Evolutionary conservation across 192 early-diverging fungal genomes (phyloP), one percentile per base, ranked within the genome.

Genomic region (Diversispora epigaea): DNA sequence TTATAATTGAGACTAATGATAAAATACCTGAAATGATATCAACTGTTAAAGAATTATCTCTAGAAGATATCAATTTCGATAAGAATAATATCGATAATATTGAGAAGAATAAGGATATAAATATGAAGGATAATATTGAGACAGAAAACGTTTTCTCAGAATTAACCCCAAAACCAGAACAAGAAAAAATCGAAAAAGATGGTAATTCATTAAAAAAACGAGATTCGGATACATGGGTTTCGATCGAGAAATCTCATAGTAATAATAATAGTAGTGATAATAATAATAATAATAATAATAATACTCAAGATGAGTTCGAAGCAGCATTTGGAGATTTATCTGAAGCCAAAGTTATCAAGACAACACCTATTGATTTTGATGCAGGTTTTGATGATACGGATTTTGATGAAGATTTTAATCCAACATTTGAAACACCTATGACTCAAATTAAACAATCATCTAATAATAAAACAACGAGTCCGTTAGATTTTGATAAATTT

Each of bases 331-430:
- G 19, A 43, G 72, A 50, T 47, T 46, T 74, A 49, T 39, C 60
- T 14, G 72, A 60, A 63, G 72, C 72, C 3, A 60, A 60, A 62
- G 60, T 74, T 22, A 50, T 22, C 3, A 60, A 60, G n/a, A 44
- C 68, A 17, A 21, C 61, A 43, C 72, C 72, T 40, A 74, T 74
- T 17, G 45, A 74, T 4, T 74, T 74, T 55, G 72, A 74, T 47
- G 44, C 72, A 4, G 52, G 22, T 11, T 47, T 62, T 45, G 56
- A 62, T 63, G 72, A 74, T 21, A 25, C n/a, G 10, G 60, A 74
- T 47, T 74, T 74, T 50, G 58, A 74, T 3, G 61, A 62, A 8
- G 60, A 74, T 22, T 22, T 63, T 62, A 63, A 63, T 74, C 32
- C 47, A 25, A 74, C 72, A 3, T 74, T 74, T 52, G 72, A 63